Percentiles rank a stretch among this genome's conserved stretches.
Conservation (phyloP, 2,329 filamentous ascomycete species). For the Venturia oleaginea region DNA sequence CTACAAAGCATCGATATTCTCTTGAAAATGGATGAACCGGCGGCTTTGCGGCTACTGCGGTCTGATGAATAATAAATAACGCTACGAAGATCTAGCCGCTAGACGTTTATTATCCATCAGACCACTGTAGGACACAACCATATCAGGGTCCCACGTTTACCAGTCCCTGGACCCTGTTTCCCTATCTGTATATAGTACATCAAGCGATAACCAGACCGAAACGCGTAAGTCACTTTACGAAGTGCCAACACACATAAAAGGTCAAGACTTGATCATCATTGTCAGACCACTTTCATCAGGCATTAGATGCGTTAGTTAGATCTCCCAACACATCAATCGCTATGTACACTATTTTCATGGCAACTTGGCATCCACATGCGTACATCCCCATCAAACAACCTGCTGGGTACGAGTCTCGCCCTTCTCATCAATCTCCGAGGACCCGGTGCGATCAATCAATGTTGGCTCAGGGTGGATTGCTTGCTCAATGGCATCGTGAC, state of each 20-base stretch:
- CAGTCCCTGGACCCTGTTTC: too few relatives aligned
- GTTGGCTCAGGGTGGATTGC: not conserved
- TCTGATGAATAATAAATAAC: too few relatives aligned
- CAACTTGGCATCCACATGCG: not conserved
- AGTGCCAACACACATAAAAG: not conserved
- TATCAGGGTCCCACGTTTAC: too few relatives aligned
- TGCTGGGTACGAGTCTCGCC: not conserved
- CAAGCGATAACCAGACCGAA: too few relatives aligned
- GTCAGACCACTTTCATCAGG: not conserved
- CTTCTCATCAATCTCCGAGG: slow-evolving; percentile 9
- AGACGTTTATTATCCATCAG: too few relatives aligned
- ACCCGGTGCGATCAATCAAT: not conserved
- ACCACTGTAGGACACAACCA: too few relatives aligned
- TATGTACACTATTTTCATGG: not conserved
- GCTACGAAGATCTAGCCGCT: too few relatives aligned
- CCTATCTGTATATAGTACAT: too few relatives aligned
- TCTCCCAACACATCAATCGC: not conserved
- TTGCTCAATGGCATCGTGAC: slow-evolving; percentile 14
- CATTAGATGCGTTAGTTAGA: too few relatives aligned
- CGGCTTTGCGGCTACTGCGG: too few relatives aligned
- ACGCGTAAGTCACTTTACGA: not conserved
- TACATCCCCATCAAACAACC: not conserved
- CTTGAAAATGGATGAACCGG: too few relatives aligned
- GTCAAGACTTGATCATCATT: not conserved
- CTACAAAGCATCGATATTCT: too few relatives aligned